phyloP scores from a whole-genome alignment of 192 early-diverging fungal genomes.

The Coemansia guatemalensis region DNA sequence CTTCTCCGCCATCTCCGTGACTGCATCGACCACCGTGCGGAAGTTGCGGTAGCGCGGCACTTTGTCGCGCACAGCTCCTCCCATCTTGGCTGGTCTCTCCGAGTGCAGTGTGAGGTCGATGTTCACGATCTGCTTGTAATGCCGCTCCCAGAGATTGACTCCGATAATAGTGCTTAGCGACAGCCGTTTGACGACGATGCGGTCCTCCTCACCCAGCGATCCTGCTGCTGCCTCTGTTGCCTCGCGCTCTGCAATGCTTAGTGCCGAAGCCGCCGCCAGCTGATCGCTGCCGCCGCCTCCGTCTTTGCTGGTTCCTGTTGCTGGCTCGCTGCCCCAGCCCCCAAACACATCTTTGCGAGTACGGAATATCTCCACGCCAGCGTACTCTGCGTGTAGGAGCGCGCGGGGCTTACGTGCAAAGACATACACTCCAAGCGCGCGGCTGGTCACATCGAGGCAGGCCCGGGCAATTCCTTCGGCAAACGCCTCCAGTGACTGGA shows the following conservation, averaged over 20 bases:
- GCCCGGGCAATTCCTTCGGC: constrained; percentile 65
- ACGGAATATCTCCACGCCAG: constrained; percentile 86
- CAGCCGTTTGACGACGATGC: constrained; percentile 83
- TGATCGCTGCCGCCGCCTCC: constrained; percentile 6
- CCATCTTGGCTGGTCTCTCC: constrained; percentile 9
- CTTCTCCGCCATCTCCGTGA: constrained; percentile 79
- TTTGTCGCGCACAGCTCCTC: constrained; percentile 52
- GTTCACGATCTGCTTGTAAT: constrained; percentile 90
- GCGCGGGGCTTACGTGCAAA: constrained; percentile 82
- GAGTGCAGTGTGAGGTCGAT: constrained; percentile 60
- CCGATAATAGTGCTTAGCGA: constrained; percentile 86
- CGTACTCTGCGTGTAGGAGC: constrained; percentile 85
- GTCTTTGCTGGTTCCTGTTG: constrained; percentile 6
- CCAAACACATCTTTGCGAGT: constrained; percentile 59
- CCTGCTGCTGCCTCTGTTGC: constrained; percentile 38
- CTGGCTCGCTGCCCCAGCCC: constrained; percentile 19
- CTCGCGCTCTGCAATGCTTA: constrained; percentile 24
- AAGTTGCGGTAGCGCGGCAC: constrained; percentile 80
- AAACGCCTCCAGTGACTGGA: constrained; percentile 71
- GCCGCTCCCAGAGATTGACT: constrained; percentile 93
- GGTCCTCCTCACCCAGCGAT: constrained; percentile 61
- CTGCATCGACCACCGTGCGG: constrained; percentile 82
- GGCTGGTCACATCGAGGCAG: constrained; percentile 60
- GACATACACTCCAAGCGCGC: constrained; percentile 67
- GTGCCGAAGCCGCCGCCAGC: constrained; percentile 1